Conservation (phyloP, 768 basidiomycete genomes). For the Tylopilus rubrobrunneus region DNA sequence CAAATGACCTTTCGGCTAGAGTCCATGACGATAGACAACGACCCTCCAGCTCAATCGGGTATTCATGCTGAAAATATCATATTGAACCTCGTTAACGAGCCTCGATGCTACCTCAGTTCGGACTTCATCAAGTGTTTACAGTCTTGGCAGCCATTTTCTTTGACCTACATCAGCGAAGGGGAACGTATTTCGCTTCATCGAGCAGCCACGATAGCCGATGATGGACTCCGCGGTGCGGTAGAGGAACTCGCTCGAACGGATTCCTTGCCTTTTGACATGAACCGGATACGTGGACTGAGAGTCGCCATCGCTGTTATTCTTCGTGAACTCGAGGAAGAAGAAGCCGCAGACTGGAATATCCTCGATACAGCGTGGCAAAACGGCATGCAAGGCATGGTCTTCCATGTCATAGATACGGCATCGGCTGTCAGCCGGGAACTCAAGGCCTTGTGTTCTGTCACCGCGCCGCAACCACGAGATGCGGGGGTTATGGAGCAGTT, state of each 20-base stretch:
- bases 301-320: slow-evolving; percentile 58
- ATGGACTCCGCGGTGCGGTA: slow-evolving; percentile 59
- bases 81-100: slow-evolving; percentile 55
- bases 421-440: slow-evolving; percentile 50
- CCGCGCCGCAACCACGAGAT: slow-evolving; percentile 33
- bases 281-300: slow-evolving; percentile 55
- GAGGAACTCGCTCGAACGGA: slow-evolving; percentile 47
- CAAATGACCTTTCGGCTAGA: slow-evolving; percentile 70
- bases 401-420: slow-evolving; percentile 53
- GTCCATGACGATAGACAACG: slow-evolving; percentile 65
- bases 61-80: slow-evolving; percentile 70
- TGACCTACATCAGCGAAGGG: slow-evolving; percentile 58
- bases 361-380: slow-evolving; percentile 61
- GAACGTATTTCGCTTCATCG: slow-evolving; percentile 58
- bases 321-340: slow-evolving; percentile 47
- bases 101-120: slow-evolving; percentile 53
- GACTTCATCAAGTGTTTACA: slow-evolving; percentile 59
- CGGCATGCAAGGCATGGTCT: slow-evolving; percentile 51
- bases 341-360: slow-evolving; percentile 51
- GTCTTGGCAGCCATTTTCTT: slow-evolving; percentile 56
- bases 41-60: slow-evolving; percentile 57
- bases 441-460: slow-evolving; percentile 46
- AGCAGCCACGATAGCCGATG: slow-evolving; percentile 63
- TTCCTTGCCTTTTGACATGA: slow-evolving; percentile 37
- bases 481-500: slow-evolving; percentile 49